phyloP scores from a whole-genome alignment of 2,329 filamentous ascomycete genomes.

The Pseudocercospora eumusae region DNA sequence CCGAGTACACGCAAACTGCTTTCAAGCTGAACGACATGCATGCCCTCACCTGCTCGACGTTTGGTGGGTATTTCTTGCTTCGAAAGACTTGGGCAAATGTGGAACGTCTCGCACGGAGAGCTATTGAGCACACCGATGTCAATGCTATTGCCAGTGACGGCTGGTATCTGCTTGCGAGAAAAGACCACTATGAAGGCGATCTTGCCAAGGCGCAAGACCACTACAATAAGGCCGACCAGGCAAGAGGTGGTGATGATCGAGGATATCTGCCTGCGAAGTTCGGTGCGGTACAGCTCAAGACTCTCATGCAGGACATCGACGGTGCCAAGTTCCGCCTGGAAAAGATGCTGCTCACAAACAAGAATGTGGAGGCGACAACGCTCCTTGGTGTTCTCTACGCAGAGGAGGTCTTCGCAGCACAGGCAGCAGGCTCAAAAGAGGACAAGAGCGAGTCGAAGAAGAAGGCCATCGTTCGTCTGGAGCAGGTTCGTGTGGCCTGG shows the following conservation, averaged over 20 bases:
- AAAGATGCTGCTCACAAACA: slow-evolving; percentile 72
- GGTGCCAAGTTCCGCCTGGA: slow-evolving; percentile 92
- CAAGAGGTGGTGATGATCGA: slow-evolving; percentile 84
- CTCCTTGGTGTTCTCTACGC: slow-evolving; percentile 89
- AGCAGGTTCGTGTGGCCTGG: slow-evolving; percentile 83
- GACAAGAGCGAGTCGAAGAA: slow-evolving; percentile 83
- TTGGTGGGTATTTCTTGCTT: slow-evolving; percentile 85
- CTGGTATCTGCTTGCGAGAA: slow-evolving; percentile 91
- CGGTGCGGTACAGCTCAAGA: slow-evolving; percentile 84
- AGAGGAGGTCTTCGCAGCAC: slow-evolving; percentile 84
- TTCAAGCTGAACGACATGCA: slow-evolving; percentile 92
- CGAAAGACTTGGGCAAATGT: slow-evolving; percentile 78
- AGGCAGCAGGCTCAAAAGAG: slow-evolving; percentile 72
- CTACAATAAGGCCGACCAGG: slow-evolving; percentile 87
- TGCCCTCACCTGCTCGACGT: slow-evolving; percentile 85
- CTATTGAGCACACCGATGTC: slow-evolving; percentile 93
- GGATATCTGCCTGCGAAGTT: slow-evolving; percentile 95
- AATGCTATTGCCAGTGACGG: slow-evolving; percentile 96
- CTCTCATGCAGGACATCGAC: slow-evolving; percentile 79
- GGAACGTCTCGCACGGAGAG: slow-evolving; percentile 83
- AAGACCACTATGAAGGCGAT: slow-evolving; percentile 82
- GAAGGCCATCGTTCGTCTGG: slow-evolving; percentile 82
- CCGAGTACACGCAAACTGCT: slow-evolving; percentile 86
- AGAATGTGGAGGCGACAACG: slow-evolving; percentile 84
- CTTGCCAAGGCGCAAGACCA: slow-evolving; percentile 75